Conservation (phyloP, 495 filamentous ascomycete genomes). For the Neurospora sp. region DNA sequence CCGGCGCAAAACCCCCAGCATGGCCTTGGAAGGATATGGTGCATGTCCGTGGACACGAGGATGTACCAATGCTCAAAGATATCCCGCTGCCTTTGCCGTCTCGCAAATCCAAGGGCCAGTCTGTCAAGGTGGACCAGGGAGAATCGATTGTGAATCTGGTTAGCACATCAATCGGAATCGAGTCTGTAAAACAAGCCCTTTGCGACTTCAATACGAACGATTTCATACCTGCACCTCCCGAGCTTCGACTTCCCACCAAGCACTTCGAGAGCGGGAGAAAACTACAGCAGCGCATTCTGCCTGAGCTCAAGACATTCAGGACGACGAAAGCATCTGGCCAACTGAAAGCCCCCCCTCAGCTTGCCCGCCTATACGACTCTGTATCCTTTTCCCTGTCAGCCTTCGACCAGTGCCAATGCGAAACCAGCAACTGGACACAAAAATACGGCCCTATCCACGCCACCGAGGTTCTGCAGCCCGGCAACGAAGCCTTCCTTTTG, state of each 20-base stretch:
- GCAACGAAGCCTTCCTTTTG: slow-evolving; percentile 59
- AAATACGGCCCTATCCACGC: slow-evolving; percentile 76
- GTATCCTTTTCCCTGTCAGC: slow-evolving; percentile 56
- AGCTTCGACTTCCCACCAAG: slow-evolving; percentile 38
- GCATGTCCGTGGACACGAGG: slow-evolving; percentile 43
- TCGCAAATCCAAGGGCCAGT: slow-evolving; percentile 43
- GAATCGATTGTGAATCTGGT: slow-evolving; percentile 37
- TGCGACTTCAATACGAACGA: slow-evolving; percentile 26
- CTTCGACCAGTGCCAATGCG: slow-evolving; percentile 72
- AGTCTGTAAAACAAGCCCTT: slow-evolving; percentile 11
- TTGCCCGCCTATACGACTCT: slow-evolving; percentile 49
- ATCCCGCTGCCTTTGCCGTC: neutral
- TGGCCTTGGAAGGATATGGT: slow-evolving; percentile 61
- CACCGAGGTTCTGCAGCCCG: slow-evolving; percentile 65
- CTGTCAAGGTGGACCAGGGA: slow-evolving; percentile 26
- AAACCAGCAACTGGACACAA: slow-evolving; percentile 63
- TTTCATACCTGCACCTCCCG: slow-evolving; percentile 25
- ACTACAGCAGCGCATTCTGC: slow-evolving; percentile 31
- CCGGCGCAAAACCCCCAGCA: slow-evolving; percentile 50
- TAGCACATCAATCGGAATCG: slow-evolving; percentile 24
- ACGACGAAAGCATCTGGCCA: slow-evolving; percentile 3
- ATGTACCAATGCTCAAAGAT: neutral
- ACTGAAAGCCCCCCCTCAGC: slow-evolving; percentile 41
- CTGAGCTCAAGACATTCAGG: slow-evolving; percentile 20
- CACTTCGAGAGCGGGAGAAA: slow-evolving; percentile 40